Evolutionary conservation across 1,284 basidiomycete species (phyloP).

Genomic region (Microbotryomycetes sp.): DNA sequence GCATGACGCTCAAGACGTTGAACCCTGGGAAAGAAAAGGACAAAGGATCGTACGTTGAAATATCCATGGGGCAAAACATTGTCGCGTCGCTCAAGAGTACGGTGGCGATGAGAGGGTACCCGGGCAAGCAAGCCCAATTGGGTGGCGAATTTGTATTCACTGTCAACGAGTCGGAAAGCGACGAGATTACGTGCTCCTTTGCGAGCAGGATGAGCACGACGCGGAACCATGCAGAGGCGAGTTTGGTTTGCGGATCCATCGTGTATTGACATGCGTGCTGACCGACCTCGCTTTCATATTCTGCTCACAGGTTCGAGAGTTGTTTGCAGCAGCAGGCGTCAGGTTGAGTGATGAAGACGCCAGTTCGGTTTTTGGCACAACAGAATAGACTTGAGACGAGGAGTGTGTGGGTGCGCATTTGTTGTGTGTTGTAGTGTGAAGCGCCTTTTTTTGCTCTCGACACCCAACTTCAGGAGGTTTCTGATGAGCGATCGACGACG

Average conservation of each 20-base stretch:
- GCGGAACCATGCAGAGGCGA: constrained; percentile 20
- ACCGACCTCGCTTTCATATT: too few relatives aligned
- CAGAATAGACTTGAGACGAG: too few relatives aligned
- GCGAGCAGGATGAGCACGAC: constrained; percentile 28
- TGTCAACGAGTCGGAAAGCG: not conserved
- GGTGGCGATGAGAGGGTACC: constrained; percentile 20
- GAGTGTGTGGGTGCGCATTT: too few relatives aligned
- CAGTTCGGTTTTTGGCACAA: constrained; percentile 9
- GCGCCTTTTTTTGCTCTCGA: too few relatives aligned
- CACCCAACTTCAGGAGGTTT: too few relatives aligned
- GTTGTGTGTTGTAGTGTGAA: too few relatives aligned
- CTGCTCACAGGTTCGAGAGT: constrained; percentile 11
- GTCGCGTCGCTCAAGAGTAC: constrained; percentile 15
- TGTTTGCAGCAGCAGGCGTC: constrained; percentile 25
- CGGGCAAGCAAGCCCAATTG: constrained; percentile 23
- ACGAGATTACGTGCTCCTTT: constrained; percentile 14
- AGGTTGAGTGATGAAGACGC: constrained; percentile 16
- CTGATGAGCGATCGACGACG: too few relatives aligned
- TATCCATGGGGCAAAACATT: constrained; percentile 5
- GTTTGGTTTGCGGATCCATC: not conserved
- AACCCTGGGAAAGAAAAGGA: constrained; percentile 22
- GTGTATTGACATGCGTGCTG: too few relatives aligned
- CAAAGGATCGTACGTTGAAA: constrained; percentile 16
- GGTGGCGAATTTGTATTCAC: constrained; percentile 32
- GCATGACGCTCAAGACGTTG: constrained; percentile 25